Percentiles rank a stretch among this genome's conserved stretches.
phyloP scores from a whole-genome alignment of 805 yeast genomes.

The Lachancea quebecensis region DNA sequence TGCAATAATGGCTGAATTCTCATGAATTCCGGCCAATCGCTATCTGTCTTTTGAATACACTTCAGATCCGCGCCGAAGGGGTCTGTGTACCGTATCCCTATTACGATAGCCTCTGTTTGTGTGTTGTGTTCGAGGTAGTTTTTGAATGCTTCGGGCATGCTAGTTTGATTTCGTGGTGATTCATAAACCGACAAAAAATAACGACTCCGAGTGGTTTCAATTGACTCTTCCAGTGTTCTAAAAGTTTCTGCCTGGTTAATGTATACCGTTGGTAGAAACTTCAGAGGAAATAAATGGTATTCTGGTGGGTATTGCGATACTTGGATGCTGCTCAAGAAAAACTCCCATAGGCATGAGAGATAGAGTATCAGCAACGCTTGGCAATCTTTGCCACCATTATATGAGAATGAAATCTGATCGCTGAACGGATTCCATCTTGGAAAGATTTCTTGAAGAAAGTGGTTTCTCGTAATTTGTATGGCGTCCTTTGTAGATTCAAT shows the following conservation, averaged over 20 bases:
- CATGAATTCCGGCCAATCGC: constrained; percentile 83
- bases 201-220: constrained; percentile 42
- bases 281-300: constrained; percentile 21
- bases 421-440: constrained; percentile 26
- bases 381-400: constrained; percentile 97
- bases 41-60: constrained; percentile 70
- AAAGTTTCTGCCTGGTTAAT: constrained; percentile 72
- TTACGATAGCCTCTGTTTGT: constrained; percentile 63
- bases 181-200: constrained; percentile 49
- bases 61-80: constrained; percentile 64
- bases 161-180: constrained; percentile 25
- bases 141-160: constrained; percentile 64
- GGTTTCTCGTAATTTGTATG: constrained; percentile 17
- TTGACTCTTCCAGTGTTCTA: constrained; percentile 60
- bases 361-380: constrained; percentile 76
- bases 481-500: constrained; percentile 27
- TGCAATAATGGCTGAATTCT: constrained; percentile 83
- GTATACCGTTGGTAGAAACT: constrained; percentile 47
- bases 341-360: constrained; percentile 45
- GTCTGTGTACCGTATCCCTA: constrained; percentile 84
- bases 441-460: constrained; percentile 24
- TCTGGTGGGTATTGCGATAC: constrained; percentile 22
- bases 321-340: constrained; percentile 12
- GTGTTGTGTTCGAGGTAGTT: constrained; percentile 49
- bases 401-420: constrained; percentile 67